Conservation (phyloP, 116 monocot genomes). For the Phalaenopsis hybrid region DNA sequence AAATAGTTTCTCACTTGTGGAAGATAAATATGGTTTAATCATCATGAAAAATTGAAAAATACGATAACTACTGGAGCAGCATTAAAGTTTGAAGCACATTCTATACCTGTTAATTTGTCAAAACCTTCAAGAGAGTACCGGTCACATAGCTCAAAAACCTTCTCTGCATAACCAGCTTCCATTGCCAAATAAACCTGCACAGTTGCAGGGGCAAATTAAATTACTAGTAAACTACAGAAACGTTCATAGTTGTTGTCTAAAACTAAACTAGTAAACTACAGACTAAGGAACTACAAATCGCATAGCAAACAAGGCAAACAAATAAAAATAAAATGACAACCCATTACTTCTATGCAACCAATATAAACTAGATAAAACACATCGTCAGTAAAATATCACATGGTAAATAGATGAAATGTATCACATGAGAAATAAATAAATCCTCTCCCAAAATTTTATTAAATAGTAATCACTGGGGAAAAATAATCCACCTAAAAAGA, state of each 20-base stretch:
- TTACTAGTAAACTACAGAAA: constrained; percentile 6
- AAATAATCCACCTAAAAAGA: not conserved
- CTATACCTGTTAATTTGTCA: constrained; percentile 46
- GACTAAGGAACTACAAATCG: not conserved
- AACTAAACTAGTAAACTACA: not conserved
- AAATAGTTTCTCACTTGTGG: not conserved
- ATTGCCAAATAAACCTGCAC: constrained; percentile 82
- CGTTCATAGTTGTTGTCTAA: constrained; percentile 34
- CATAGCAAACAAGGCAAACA: not conserved
- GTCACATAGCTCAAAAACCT: constrained; percentile 85
- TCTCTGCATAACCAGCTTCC: constrained; percentile 93
- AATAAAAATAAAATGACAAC: not conserved
- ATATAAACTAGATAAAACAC: constrained; percentile 1
- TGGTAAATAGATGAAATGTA: not conserved
- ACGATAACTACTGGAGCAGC: not conserved
- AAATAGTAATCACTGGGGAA: not conserved
- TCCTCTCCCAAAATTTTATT: not conserved
- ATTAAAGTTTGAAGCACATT: not conserved
- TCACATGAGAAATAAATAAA: not conserved
- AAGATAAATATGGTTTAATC: not conserved
- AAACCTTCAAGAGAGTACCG: constrained; percentile 87
- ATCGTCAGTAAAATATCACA: not conserved
- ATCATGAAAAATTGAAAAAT: not conserved
- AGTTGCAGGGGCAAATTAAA: constrained; percentile 8
- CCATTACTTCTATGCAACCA: not conserved